These are phyloP conservation scores for Aspergillus sergii DNA, from an alignment of 2,329 filamentous ascomycete genomes.

Conservation along the genomic window DNA sequence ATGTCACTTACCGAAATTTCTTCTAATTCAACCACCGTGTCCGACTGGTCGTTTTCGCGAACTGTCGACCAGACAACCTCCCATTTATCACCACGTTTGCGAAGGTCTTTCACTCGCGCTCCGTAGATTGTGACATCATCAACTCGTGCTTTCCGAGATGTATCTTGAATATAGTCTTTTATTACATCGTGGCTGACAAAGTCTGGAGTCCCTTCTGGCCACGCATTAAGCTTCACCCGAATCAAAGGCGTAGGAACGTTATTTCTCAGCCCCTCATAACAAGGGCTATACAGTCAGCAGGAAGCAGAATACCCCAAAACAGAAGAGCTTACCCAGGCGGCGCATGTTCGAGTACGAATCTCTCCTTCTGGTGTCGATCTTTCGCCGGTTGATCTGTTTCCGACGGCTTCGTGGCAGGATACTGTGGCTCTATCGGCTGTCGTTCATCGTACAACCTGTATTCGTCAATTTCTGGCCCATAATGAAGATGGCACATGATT, in stretches of 20 bases:
- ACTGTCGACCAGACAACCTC: conserved; percentile 54
- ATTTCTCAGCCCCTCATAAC: conserved; percentile 56
- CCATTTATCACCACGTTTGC: conserved; percentile 56
- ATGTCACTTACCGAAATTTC: conserved; percentile 11
- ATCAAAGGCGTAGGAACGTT: conserved; percentile 57
- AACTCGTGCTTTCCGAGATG: conserved; percentile 55
- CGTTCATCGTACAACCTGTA: conserved; percentile 55
- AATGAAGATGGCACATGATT: neutral
- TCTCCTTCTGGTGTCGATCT: neutral
- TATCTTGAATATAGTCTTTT: conserved; percentile 63
- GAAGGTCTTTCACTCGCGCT: conserved; percentile 59
- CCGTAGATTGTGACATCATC: conserved; percentile 56
- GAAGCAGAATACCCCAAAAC: no score
- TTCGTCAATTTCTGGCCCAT: neutral
- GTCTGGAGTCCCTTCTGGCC: conserved; percentile 62
- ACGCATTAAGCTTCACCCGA: conserved; percentile 53
- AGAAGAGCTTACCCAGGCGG: conserved; percentile 50
- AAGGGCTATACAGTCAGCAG: conserved; percentile 43
- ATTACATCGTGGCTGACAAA: conserved; percentile 61
- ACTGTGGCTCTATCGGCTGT: conserved; percentile 51
- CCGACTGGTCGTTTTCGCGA: conserved; percentile 11
- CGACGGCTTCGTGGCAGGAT: conserved; percentile 30
- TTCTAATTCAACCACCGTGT: conserved; percentile 9
- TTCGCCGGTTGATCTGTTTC: conserved; percentile 13
- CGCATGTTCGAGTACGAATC: conserved; percentile 40